Base-by-base conservation (phyloP, 169 alveolate genomes). In the Besnoitia besnoiti region DNA sequence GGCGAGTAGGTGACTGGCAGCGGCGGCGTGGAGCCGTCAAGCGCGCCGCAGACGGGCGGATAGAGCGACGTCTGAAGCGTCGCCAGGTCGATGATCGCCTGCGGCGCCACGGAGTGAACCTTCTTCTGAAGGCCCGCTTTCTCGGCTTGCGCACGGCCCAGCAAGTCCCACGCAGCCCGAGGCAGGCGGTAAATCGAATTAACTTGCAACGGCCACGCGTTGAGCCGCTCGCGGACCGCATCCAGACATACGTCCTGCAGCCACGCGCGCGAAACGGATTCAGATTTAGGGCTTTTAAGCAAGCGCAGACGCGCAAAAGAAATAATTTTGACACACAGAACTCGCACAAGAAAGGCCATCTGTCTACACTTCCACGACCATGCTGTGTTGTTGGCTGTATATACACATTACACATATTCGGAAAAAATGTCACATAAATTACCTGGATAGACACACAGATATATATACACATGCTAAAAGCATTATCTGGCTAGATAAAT, bases 141-240 rank as follows among this genome's bases (percentile, higher is more conserved):
- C 44, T 42, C 1, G 35, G 37, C 46, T 47, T 76, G 85, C 85
- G 19, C 44, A 42, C 88, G 88, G 61, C 35, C 37, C 85, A 24
- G 67, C 90, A 4, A 19, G 51, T 37, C 42, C 82, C 30, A 47
- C 44, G 19, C 79, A 59, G 37, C 80, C 2, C 42, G 91, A 40
- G 42, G 80, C 46, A 51, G 39, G 55, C 4, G 80, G 80, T 55
- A 85, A 7, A 67, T 42, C 12, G 80, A 55, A 61, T 85, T 85
- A 59, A 85, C 80, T 84, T 85, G 91, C 91, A 85, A 75, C 61
- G 91, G 91, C 91, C 91, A 85, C n/a, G 62, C 80, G 37, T 75
- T 47, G 50, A 85, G 91, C 7, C 91, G 91, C 47, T 73, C 59
- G 35, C 82, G 80, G n/a, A 85, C 61, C 62, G 91, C 61, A 0